Conservation (phyloP, 495 filamentous ascomycete genomes). For the Podospora pseudoanserina region DNA sequence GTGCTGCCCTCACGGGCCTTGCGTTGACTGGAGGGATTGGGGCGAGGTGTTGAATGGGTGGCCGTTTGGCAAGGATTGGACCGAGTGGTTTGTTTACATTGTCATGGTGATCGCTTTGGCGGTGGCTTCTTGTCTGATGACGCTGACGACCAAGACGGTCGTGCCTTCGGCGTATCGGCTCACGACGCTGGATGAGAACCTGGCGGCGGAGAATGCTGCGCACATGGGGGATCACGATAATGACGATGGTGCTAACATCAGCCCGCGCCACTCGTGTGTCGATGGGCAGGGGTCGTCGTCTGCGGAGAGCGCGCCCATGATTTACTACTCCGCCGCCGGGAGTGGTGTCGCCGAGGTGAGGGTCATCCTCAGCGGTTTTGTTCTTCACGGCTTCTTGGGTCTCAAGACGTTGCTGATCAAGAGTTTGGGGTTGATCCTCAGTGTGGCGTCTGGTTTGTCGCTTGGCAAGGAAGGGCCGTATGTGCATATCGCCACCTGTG, state of each 20-base stretch:
- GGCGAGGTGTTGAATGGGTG: conserved; percentile 57
- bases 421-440: conserved; percentile 76
- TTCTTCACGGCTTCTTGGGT: conserved; percentile 92
- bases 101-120: conserved; percentile 67
- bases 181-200: conserved; percentile 79
- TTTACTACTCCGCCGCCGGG: conserved; percentile 93
- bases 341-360: conserved; percentile 97
- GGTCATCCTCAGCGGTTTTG: conserved; percentile 95
- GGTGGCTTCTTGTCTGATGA: conserved; percentile 71
- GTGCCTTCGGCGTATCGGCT: conserved; percentile 84
- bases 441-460: conserved; percentile 87
- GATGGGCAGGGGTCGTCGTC: background rate
- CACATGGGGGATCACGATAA: conserved; percentile 37
- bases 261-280: conserved; percentile 31
- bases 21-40: conserved; percentile 75
- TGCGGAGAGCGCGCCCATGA: conserved; percentile 55
- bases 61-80: conserved; percentile 54
- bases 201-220: conserved; percentile 45
- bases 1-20: conserved; percentile 71
- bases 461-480: conserved; percentile 96
- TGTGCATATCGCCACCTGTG: conserved; percentile 93
- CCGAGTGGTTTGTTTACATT: conserved; percentile 75
- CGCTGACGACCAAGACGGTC: conserved; percentile 82
- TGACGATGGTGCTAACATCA: conserved; percentile 34
- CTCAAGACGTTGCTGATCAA: conserved; percentile 86